These are phyloP conservation scores for Eucalyptus rudis DNA, from an alignment of 345 rosid genomes.

Conservation along the genomic window DNA sequence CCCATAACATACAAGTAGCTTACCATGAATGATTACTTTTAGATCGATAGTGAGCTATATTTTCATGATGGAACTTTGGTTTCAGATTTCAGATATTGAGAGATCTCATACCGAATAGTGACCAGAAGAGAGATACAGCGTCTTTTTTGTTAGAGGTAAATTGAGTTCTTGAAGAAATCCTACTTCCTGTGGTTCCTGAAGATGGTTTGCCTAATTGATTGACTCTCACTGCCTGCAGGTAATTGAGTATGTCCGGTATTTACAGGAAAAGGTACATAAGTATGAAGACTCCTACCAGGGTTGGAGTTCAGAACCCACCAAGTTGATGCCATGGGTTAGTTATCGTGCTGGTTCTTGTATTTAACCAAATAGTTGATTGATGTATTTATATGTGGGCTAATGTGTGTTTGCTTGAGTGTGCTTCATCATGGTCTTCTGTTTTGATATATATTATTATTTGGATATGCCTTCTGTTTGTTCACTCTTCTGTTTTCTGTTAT, in stretches of 20 bases:
- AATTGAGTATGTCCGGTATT: conserved; percentile 71
- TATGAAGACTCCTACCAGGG: conserved; percentile 77
- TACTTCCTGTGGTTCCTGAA: neutral
- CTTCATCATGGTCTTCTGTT: neutral
- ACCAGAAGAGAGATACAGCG: conserved; percentile 90
- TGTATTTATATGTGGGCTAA: neutral
- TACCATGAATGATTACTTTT: neutral
- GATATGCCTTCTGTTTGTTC: neutral
- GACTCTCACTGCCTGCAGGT: conserved; percentile 32
- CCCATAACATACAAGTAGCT: neutral
- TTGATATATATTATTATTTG: neutral
- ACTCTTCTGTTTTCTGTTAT: neutral
- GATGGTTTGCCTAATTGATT: neutral
- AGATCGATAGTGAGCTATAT: neutral
- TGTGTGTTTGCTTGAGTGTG: neutral
- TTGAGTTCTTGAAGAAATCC: neutral
- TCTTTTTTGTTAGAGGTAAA: conserved; percentile 88
- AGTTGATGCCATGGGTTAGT: conserved; percentile 82
- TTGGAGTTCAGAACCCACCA: conserved; percentile 77
- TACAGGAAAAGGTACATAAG: conserved; percentile 77
- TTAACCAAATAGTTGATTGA: neutral
- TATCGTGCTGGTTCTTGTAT: neutral
- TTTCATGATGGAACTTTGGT: neutral
- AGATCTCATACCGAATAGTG: conserved; percentile 78
- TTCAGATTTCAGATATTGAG: conserved; percentile 92